phyloP scores from a whole-genome alignment of 495 filamentous ascomycete genomes.

The Evansstolkia leycettana region DNA sequence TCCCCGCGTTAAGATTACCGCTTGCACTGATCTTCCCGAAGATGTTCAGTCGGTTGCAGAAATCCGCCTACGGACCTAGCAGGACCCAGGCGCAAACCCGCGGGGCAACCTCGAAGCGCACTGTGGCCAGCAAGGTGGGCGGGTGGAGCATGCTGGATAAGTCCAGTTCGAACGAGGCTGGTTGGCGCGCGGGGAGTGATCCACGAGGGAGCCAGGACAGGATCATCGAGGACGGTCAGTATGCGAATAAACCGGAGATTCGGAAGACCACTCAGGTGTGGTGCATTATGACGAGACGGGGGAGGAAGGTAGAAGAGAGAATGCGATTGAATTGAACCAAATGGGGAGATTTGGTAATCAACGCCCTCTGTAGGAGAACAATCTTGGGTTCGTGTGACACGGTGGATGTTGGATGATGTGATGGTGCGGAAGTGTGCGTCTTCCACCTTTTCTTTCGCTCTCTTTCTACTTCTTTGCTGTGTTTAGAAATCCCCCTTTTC shows the following conservation, averaged over 20 bases:
- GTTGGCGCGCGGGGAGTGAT: too few species aligned
- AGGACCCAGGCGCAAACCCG: background rate
- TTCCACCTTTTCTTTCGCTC: too few species aligned
- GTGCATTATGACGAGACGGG: background rate
- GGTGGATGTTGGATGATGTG: too few species aligned
- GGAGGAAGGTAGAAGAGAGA: background rate
- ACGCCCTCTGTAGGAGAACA: background rate
- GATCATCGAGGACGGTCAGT: too few species aligned
- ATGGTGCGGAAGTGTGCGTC: too few species aligned
- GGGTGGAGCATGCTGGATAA: background rate
- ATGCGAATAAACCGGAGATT: background rate
- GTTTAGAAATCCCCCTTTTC: too few species aligned
- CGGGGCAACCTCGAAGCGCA: background rate
- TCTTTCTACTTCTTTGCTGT: too few species aligned
- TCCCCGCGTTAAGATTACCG: constrained; percentile 25
- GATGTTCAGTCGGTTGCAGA: constrained; percentile 5
- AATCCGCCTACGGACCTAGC: background rate
- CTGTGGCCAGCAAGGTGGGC: background rate
- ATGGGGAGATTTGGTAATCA: background rate
- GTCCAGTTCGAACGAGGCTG: background rate
- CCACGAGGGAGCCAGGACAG: too few species aligned
- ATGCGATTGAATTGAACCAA: background rate
- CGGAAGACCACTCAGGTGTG: constrained; percentile 1
- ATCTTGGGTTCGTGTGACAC: background rate
- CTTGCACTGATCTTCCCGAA: constrained; percentile 12